Conservation (phyloP, 345 rosid genomes). For the Populus davidiana region DNA sequence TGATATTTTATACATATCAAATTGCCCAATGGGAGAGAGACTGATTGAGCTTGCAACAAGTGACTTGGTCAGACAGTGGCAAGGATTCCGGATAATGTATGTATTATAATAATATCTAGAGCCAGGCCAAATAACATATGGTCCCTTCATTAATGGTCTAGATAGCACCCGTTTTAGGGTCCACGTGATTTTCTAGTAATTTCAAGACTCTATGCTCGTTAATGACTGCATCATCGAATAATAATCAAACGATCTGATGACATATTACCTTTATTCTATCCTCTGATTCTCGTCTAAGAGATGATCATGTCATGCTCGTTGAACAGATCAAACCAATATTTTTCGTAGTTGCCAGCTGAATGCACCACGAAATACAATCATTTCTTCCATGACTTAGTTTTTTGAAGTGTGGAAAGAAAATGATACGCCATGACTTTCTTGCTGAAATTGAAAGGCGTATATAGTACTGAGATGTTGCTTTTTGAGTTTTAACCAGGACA, state of each 20-base stretch:
- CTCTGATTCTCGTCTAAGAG: not conserved
- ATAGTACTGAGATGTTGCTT: not conserved
- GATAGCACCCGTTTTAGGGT: not conserved
- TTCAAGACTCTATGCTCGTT: no score
- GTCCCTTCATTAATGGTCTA: no score
- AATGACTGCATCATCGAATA: not conserved
- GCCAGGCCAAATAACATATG: not conserved
- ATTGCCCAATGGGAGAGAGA: not conserved
- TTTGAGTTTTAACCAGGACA: not conserved
- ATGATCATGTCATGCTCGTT: not conserved
- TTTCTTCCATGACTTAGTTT: not conserved
- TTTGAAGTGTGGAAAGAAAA: not conserved
- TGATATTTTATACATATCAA: not conserved
- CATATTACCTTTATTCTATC: not conserved
- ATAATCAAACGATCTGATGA: not conserved
- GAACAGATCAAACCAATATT: not conserved
- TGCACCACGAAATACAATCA: not conserved
- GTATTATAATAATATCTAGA: slow-evolving; percentile 1
- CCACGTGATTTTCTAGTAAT: no score
- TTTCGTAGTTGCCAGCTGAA: not conserved
- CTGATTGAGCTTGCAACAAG: not conserved
- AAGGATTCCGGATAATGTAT: not conserved
- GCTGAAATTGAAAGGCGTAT: not conserved
- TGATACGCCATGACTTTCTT: not conserved
- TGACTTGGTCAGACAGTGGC: slow-evolving; percentile 19